Percentiles rank a stretch among this genome's conserved stretches.
Evolutionary conservation across 345 rosid genomes (phyloP).

Genomic region (Acer negundo): DNA sequence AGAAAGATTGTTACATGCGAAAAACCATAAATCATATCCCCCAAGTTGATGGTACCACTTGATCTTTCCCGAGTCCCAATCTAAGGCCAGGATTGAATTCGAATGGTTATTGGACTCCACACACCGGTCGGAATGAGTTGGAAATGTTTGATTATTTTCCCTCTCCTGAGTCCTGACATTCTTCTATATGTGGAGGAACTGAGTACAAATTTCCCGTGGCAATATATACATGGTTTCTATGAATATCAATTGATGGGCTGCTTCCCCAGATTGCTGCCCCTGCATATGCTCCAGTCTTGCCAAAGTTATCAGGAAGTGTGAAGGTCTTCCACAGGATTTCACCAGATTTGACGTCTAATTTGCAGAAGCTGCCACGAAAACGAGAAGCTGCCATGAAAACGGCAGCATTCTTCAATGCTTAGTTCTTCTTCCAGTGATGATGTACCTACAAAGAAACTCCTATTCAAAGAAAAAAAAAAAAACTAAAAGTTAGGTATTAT

Average conservation of each 20-base stretch:
- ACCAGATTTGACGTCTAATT: slow-evolving; percentile 24
- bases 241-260: slow-evolving; percentile 34
- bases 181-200: slow-evolving; percentile 21
- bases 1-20: slow-evolving; percentile 27
- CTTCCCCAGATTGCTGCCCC: slow-evolving; percentile 41
- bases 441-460: too few relatives aligned
- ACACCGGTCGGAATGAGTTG: slow-evolving; percentile 25
- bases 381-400: slow-evolving; percentile 23
- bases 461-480: too few relatives aligned
- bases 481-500: too few relatives aligned
- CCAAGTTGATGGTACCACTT: slow-evolving; percentile 36
- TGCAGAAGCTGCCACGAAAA: slow-evolving; percentile 26
- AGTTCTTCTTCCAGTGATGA: too few relatives aligned
- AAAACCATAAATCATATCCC: slow-evolving; percentile 37
- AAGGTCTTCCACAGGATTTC: slow-evolving; percentile 30
- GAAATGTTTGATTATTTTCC: slow-evolving; percentile 34
- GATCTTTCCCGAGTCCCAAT: slow-evolving; percentile 29
- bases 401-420: slow-evolving; percentile 17
- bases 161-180: slow-evolving; percentile 36
- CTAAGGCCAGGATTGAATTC: slow-evolving; percentile 33
- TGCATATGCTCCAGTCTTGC: slow-evolving; percentile 21
- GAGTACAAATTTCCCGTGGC: slow-evolving; percentile 45
- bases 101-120: slow-evolving; percentile 34
- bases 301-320: slow-evolving; percentile 30
- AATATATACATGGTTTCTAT: slow-evolving; percentile 31